Evolutionary conservation across 164 flowering plant species (phyloP).

Genomic region (Buxus sempervirens): DNA sequence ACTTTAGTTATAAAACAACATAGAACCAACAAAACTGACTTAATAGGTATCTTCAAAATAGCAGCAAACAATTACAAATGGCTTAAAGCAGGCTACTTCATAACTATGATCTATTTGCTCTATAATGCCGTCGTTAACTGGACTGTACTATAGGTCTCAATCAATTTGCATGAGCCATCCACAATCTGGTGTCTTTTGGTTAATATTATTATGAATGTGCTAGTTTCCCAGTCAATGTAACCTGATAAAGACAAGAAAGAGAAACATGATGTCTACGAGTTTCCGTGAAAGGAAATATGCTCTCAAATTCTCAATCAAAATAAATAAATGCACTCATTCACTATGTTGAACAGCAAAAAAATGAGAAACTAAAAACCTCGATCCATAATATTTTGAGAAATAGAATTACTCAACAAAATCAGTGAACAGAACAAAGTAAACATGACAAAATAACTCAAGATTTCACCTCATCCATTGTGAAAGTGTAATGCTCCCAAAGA

Average conservation of each 20-base stretch:
- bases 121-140: too few relatives aligned
- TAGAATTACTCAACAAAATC: not conserved
- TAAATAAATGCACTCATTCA: not conserved
- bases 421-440: not conserved
- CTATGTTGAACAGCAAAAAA: not conserved
- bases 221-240: not conserved
- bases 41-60: not conserved
- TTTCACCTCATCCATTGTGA: conserved; percentile 82
- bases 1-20: not conserved
- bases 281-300: not conserved
- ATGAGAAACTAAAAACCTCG: not conserved
- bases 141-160: too few relatives aligned
- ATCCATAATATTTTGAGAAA: not conserved
- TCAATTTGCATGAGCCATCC: too few relatives aligned
- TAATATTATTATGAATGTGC: not conserved
- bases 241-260: not conserved
- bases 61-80: not conserved
- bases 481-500: conserved; percentile 89
- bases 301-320: not conserved
- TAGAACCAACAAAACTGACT: not conserved
- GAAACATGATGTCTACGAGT: not conserved
- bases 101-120: too few relatives aligned
- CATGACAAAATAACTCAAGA: not conserved
- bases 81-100: not conserved
- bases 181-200: not conserved